phyloP scores from a whole-genome alignment of 1,284 basidiomycete species.

The Ceratobasidium sp. region DNA sequence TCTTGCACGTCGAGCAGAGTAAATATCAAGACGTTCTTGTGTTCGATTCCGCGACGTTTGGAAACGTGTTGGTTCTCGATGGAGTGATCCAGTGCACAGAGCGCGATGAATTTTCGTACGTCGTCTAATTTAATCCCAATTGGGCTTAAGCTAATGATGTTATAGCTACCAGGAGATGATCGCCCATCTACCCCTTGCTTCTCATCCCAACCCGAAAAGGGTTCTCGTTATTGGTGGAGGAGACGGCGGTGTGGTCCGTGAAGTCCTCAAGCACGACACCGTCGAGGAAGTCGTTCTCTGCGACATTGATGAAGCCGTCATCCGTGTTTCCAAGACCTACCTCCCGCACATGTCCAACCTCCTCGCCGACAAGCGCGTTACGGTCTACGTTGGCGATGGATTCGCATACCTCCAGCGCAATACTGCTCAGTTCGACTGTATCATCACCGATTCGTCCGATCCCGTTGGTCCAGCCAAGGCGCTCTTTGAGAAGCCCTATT shows the following conservation, averaged over 20 bases:
- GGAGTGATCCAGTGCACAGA: conserved; percentile 98
- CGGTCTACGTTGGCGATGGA: conserved; percentile 93
- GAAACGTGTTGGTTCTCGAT: conserved; percentile 96
- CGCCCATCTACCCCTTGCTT: conserved; percentile 93
- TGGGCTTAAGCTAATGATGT: not conserved
- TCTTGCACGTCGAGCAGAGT: conserved; percentile 94
- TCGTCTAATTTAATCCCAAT: conserved; percentile 51
- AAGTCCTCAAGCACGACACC: conserved; percentile 94
- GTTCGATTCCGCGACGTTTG: conserved; percentile 94
- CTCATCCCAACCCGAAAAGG: conserved; percentile 96
- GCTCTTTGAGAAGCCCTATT: conserved; percentile 98
- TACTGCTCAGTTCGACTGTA: conserved; percentile 93
- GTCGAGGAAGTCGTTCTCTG: conserved; percentile 96
- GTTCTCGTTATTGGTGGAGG: conserved; percentile 98
- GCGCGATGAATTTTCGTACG: conserved; percentile 97
- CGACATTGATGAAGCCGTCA: conserved; percentile 99
- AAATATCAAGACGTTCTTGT: conserved; percentile 96
- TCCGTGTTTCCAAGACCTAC: conserved; percentile 93
- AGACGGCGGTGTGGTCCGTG: conserved; percentile 96
- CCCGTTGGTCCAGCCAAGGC: conserved; percentile 96
- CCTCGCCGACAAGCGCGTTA: conserved; percentile 87
- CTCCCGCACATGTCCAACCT: conserved; percentile 95
- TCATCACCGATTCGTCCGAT: conserved; percentile 99
- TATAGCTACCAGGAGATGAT: conserved; percentile 99
- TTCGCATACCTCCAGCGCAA: conserved; percentile 97